Evolutionary conservation across 2,329 filamentous ascomycete genomes (phyloP), one percentile per base, ranked within the genome.

Genomic region (Penicillium olsonii): DNA sequence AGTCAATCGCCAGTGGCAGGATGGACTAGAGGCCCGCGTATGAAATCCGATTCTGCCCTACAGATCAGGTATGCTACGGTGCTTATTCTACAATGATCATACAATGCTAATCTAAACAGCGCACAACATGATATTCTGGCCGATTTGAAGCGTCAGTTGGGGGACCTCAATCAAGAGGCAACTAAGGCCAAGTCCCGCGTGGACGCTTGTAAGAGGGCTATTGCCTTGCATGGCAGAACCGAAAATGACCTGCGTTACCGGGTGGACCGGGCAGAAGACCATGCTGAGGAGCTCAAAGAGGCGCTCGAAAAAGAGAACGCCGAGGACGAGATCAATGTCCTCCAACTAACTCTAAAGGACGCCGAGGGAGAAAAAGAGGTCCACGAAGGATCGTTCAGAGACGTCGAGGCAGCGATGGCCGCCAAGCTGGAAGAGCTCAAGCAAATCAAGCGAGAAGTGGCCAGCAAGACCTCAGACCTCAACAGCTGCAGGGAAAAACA

Each of bases 41-140:
- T 96, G 84, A 87, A 87, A 63, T 86, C 88, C 1, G 88, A 95
- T 64, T 77, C 83, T 20, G 86, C 83, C 48, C 81, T 81, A 15
- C 87, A 90, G 62, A 79, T 92, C 34, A 75, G 69, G 74, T 81
- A 63, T 42, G 63, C 59, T 41, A 55, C 22, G 1, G n/a, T 17
- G 19, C 12, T 42, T 37, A 31, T 41, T 49, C 33, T 14, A 8
- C 17, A 22, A 22, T 6, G 4, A 4, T 5, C 29, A n/a, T 18
- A 4, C 7, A 31, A 43, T 40, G 17, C 14, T 37, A n/a, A 12
- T 31, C 43, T 5, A 15, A 41, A 22, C 40, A 75, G 72, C 33
- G 56, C 76, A 39, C 78, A 82, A 56, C 68, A 73, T 48, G 71
- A 75, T 31, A 71, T 72, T 17, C 64, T 83, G 14, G 60, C 77